Base-by-base conservation (phyloP, 768 basidiomycete species). In the Boletellus ananiceps region DNA sequence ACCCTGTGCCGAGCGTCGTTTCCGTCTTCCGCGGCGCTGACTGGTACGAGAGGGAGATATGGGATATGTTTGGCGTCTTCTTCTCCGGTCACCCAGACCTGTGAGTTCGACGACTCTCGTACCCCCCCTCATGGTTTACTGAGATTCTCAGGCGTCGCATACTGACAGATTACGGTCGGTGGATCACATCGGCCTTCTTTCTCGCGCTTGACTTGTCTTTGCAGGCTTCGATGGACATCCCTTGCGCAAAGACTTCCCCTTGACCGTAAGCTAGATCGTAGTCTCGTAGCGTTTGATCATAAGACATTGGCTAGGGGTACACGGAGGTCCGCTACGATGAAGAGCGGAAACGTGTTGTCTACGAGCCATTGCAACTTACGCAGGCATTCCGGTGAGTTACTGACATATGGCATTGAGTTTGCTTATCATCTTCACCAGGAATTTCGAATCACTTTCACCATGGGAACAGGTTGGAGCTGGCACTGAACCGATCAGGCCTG, bases 1-100 rank as follows among this genome's bases (percentile, higher is more conserved):
- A 93, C 59, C 81, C 88, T 32, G 89, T 98, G 2, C 96, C 95
- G 1, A 93, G 88, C 59, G 82, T 78, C 23, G 75, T 81, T 3
- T 78, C 81, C 12, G 51, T 97, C 21, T 99, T 88, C 75, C 78
- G 82, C 43, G 93, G 95, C 51, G 95, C 96, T 6, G 91, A 99
- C 63, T 99, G 96, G 96, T 97, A 96, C 67, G 96, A 99, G 71
- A 79, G 96, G 51, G 96, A 99, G 70, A 85, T 89, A 25, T 99
- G 95, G 94, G 96, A 99, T 72, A 78, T 99, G 69, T 99, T 76
- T 64, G 96, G 96, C 39, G 88, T 99, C 40, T 96, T 93, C 77
- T 99, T 99, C 77, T 82, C 82, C 53, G 87, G 83, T 42, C 96
- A 99, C 70, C 96, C 96, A 18, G 96, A 99, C 69, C 78, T 99